phyloP scores from a whole-genome alignment of 164 flowering plant genomes.

The Houttuynia cordata region DNA sequence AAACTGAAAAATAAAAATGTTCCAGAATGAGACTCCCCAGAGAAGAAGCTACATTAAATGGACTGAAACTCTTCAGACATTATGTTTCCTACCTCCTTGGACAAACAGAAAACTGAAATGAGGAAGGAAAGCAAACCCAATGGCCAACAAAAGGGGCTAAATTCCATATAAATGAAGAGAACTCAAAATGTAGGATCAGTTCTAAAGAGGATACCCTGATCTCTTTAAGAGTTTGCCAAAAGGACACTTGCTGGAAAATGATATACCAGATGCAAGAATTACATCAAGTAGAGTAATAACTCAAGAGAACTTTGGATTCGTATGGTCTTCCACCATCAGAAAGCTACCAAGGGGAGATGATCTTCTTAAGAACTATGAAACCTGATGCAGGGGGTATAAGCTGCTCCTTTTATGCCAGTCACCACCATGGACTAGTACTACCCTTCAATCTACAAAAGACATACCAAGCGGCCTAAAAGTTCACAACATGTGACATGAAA shows the following conservation, averaged over 20 bases:
- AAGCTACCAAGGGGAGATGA: constrained; percentile 7
- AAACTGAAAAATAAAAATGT: no score
- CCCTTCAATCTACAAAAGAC: constrained; percentile 5
- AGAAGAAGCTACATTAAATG: no score
- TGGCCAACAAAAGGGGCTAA: neutral
- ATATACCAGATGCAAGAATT: constrained; percentile 2
- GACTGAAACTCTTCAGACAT: neutral
- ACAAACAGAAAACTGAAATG: neutral
- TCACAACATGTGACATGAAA: constrained; percentile 2
- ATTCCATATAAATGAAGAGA: neutral
- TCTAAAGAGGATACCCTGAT: constrained; percentile 1
- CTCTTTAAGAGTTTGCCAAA: neutral
- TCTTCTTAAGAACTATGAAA: constrained; percentile 4
- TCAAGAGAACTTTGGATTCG: constrained; percentile 3
- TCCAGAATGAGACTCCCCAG: no score
- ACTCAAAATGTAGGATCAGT: neutral
- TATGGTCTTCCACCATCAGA: constrained; percentile 4
- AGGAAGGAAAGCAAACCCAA: neutral
- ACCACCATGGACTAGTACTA: constrained; percentile 6
- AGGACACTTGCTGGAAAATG: constrained; percentile 1
- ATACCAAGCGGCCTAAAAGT: constrained; percentile 4
- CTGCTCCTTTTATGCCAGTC: constrained; percentile 7
- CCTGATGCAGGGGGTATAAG: constrained; percentile 3
- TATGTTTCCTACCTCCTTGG: neutral
- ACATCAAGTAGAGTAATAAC: neutral